Conservation (phyloP, 2,329 filamentous ascomycete species). For the Penicillium verrucosum region DNA sequence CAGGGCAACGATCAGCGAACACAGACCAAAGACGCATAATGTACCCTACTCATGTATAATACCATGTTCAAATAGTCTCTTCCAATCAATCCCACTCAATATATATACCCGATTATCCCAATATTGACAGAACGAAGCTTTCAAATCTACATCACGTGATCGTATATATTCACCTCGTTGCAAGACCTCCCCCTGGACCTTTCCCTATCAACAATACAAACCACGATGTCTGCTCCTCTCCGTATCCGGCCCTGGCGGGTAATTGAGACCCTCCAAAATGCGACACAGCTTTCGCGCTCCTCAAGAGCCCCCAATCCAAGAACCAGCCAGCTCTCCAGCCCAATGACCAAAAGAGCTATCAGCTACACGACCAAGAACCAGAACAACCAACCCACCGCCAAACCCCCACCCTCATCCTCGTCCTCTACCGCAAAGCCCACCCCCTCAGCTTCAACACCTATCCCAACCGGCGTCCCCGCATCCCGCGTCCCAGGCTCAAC, state of each 20-base stretch:
- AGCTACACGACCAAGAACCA: constrained; percentile 17
- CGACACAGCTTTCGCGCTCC: constrained; percentile 11
- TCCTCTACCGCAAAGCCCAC: constrained; percentile 4
- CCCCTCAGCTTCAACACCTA: constrained; percentile 2
- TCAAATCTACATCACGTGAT: constrained; percentile 25
- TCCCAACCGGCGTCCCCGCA: constrained; percentile 14
- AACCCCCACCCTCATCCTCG: neutral
- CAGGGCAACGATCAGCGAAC: constrained; percentile 85
- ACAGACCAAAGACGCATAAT: constrained; percentile 64
- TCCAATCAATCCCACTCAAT: neutral
- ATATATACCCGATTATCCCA: neutral
- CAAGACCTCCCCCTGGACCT: constrained; percentile 9
- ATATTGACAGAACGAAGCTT: neutral
- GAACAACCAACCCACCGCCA: constrained; percentile 10
- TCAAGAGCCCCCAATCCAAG: constrained; percentile 5
- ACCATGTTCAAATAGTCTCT: neutral
- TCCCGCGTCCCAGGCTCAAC: constrained; percentile 22
- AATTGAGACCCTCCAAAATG: constrained; percentile 17
- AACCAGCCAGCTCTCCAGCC: constrained; percentile 5
- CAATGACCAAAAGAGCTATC: constrained; percentile 13
- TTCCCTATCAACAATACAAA: constrained; percentile 5
- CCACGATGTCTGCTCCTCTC: constrained; percentile 25
- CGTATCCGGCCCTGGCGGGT: constrained; percentile 21
- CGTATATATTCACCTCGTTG: neutral
- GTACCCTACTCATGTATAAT: neutral